Percentiles rank a stretch among this genome's conserved stretches.
Evolutionary conservation across 495 filamentous ascomycete species (phyloP).

Genomic region (Xylaria sp.): DNA sequence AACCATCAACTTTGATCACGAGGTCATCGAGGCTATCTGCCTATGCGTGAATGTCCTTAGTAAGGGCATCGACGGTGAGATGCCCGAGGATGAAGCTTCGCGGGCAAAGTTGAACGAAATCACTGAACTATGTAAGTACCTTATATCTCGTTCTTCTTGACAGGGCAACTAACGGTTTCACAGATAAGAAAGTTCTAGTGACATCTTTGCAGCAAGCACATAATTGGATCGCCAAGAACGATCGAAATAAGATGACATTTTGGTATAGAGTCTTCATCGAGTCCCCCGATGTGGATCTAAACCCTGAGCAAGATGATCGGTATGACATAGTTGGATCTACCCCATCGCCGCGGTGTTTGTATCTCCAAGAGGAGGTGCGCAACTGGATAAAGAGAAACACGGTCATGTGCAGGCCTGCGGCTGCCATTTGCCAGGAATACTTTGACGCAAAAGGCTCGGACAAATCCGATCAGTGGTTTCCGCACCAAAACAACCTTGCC

Average conservation of each 20-base stretch:
- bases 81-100: conserved; percentile 66
- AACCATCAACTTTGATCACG: conserved; percentile 76
- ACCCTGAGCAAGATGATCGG: conserved; percentile 50
- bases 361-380: conserved; percentile 49
- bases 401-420: conserved; percentile 50
- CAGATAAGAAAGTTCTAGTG: conserved; percentile 87
- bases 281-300: conserved; percentile 45
- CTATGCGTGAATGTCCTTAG: conserved; percentile 88
- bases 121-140: conserved; percentile 58
- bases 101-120: conserved; percentile 59
- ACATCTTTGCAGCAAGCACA: conserved; percentile 90
- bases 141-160: background rate
- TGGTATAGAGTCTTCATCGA: conserved; percentile 78
- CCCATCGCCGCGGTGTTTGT: conserved; percentile 35
- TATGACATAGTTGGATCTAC: conserved; percentile 38
- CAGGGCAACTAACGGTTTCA: conserved; percentile 33
- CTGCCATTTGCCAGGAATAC: conserved; percentile 48
- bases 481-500: conserved; percentile 44
- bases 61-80: conserved; percentile 86
- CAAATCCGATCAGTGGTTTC: conserved; percentile 44
- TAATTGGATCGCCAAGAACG: conserved; percentile 91
- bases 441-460: conserved; percentile 41
- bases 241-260: conserved; percentile 87
- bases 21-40: conserved; percentile 82
- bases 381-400: conserved; percentile 63